Percentiles rank a stretch among this genome's conserved stretches.
These are phyloP conservation scores for Cicer arietinum DNA, from an alignment of 306 rosid genomes.

Conservation along the genomic window DNA sequence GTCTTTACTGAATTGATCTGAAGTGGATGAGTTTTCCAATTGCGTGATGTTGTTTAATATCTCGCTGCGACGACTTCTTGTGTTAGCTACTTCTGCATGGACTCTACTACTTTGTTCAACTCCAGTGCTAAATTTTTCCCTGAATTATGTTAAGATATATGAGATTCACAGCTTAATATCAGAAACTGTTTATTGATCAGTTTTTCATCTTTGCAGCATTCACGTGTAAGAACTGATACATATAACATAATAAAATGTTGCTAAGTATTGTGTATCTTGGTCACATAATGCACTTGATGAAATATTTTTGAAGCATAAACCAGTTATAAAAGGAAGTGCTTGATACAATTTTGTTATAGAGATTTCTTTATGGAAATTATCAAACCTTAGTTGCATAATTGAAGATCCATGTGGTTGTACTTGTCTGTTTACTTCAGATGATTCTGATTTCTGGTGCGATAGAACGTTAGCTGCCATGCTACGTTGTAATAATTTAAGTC, in stretches of 20 bases:
- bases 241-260: background rate
- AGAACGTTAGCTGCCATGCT: slow-evolving; percentile 48
- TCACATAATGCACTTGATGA: background rate
- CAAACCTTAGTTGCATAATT: slow-evolving; percentile 77
- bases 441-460: slow-evolving; percentile 32
- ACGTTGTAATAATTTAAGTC: slow-evolving; percentile 66
- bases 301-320: slow-evolving; percentile 7
- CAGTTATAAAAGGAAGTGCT: slow-evolving; percentile 22
- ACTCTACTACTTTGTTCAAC: slow-evolving; percentile 36
- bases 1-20: slow-evolving; percentile 37
- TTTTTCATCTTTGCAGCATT: slow-evolving; percentile 6
- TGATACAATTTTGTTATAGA: background rate
- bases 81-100: slow-evolving; percentile 40
- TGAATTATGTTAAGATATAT: slow-evolving; percentile 43
- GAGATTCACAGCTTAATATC: background rate
- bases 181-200: background rate
- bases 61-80: slow-evolving; percentile 41
- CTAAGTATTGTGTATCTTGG: background rate
- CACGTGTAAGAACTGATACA: background rate
- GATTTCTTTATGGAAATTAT: background rate
- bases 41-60: slow-evolving; percentile 5
- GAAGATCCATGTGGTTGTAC: slow-evolving; percentile 53
- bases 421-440: slow-evolving; percentile 46
- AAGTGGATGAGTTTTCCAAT: slow-evolving; percentile 35
- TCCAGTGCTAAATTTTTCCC: slow-evolving; percentile 64